Evolutionary conservation across 768 basidiomycete species (phyloP).

Genomic region (Polyporus arcularius): DNA sequence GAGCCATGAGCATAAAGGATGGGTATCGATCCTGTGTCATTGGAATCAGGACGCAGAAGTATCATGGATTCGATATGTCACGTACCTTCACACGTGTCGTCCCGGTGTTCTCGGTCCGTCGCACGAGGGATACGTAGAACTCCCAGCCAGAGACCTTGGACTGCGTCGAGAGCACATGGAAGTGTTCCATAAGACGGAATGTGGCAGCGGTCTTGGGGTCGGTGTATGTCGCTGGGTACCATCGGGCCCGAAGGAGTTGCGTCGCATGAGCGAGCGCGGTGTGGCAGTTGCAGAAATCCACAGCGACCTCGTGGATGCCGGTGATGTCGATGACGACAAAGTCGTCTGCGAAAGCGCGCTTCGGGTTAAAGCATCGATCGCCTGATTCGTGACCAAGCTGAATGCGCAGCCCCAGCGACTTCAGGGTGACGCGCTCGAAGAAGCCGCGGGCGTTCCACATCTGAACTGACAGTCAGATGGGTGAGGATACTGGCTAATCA

Average conservation of each 20-base stretch:
- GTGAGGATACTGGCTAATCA: too few species aligned
- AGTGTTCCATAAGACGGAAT: conserved; percentile 30
- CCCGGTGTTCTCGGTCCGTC: conserved; percentile 35
- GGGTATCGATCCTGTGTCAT: conserved; percentile 21
- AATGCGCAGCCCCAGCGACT: conserved; percentile 20
- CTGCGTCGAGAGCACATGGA: conserved; percentile 35
- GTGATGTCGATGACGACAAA: conserved; percentile 27
- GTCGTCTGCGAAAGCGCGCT: not conserved
- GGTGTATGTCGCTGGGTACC: conserved; percentile 33
- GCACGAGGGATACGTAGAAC: conserved; percentile 31
- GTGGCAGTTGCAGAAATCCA: conserved; percentile 29
- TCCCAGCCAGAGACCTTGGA: conserved; percentile 35
- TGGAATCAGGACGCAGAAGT: too few species aligned
- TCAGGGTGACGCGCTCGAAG: conserved; percentile 5
- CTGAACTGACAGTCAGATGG: too few species aligned
- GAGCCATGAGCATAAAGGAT: conserved; percentile 15
- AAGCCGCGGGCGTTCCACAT: not conserved
- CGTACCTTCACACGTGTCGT: not conserved
- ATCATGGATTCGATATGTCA: too few species aligned
- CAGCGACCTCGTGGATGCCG: conserved; percentile 27
- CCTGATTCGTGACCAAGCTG: conserved; percentile 29
- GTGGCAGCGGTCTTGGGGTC: conserved; percentile 34
- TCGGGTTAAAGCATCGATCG: conserved; percentile 11
- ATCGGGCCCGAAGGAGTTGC: conserved; percentile 33
- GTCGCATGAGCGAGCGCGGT: not conserved